Conservation (phyloP, 176 grass and related monocot species). For the Panicum miliaceum region DNA sequence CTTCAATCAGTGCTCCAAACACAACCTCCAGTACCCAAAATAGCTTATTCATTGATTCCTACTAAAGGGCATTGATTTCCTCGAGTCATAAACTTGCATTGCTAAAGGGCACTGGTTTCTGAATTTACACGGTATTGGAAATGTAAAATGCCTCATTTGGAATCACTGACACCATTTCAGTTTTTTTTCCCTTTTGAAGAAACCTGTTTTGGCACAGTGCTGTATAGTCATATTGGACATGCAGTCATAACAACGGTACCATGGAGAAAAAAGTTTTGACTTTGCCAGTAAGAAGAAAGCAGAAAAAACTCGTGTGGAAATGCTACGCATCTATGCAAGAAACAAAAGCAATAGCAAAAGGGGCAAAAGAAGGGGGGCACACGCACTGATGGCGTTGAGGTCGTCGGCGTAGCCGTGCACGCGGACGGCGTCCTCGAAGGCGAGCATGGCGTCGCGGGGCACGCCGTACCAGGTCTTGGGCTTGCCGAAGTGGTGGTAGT, state of each 20-base stretch:
- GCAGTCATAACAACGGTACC: neutral
- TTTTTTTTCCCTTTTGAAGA: neutral
- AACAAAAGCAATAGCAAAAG: conserved; percentile 43
- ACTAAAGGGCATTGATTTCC: neutral
- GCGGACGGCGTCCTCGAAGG: conserved; percentile 87
- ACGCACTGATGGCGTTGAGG: conserved; percentile 91
- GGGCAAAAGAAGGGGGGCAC: conserved; percentile 14
- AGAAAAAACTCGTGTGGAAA: conserved; percentile 9
- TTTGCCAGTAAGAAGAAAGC: conserved; percentile 20
- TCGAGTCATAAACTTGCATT: conserved; percentile 28
- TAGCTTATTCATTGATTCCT: neutral
- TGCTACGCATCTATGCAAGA: conserved; percentile 25
- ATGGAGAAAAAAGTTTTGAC: conserved; percentile 40
- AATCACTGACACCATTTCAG: conserved; percentile 29
- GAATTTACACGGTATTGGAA: conserved; percentile 19
- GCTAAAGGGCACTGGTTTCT: conserved; percentile 26
- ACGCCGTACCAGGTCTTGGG: conserved; percentile 98
- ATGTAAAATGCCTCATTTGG: conserved; percentile 29
- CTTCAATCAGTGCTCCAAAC: neutral
- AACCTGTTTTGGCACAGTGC: conserved; percentile 21
- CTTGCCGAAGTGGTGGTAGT: conserved; percentile 90
- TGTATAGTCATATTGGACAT: neutral
- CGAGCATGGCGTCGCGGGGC: conserved; percentile 84
- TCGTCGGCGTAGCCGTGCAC: conserved; percentile 91
- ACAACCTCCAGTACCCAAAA: conserved; percentile 33